Evolutionary conservation across 495 filamentous ascomycete species (phyloP), one percentile per base, ranked within the genome.

Genomic region (Podospora pseudoanserina): DNA sequence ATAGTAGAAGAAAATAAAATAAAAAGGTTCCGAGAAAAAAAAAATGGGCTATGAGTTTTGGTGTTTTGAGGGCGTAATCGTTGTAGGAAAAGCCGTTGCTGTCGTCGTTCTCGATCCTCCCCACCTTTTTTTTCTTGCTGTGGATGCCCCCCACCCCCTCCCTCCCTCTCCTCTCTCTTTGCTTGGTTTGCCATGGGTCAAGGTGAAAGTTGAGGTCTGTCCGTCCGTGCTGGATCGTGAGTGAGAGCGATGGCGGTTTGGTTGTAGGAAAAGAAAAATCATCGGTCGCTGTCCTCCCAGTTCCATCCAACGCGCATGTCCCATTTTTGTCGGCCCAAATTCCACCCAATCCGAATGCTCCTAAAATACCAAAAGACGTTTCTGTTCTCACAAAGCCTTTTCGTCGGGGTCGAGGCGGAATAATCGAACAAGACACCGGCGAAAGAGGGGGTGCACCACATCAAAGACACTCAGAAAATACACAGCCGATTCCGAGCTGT

Each of bases 81-180:
- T 82, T 80, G 81, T 79, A 78, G 72, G 77, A 72, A 58, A 58
- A 11, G 69, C 72, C 68, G 65, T 66, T 67, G 55, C 60, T 72
- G 30, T 62, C 66, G 65, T 66, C 66, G 60, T 23, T 67, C 67
- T 58, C 63, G 34, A 32, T 65, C 26, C 39, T 54, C n/a, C 62
- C 62, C 49, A 32, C 19, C 2, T 23, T 23, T 23, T 23, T 66
- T 32, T 53, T 30, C 34, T 26, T 54, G 16, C 32, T 28, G 32
- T 27, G 11, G 28, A 23, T 62, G 20, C 66, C 19, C 27, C 44
- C 32, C 62, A n/a, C 66, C 1, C 23, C 0, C 23, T 23, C 1
- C 23, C 23, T 23, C 23, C 23, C 23, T 23, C 23, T 23, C 23
- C 23, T 23, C 54, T 28, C 63, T 59, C 69, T 65, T 49, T 6